Conservation (phyloP, 768 basidiomycete species). For the Cystobasidium tubakii region DNA sequence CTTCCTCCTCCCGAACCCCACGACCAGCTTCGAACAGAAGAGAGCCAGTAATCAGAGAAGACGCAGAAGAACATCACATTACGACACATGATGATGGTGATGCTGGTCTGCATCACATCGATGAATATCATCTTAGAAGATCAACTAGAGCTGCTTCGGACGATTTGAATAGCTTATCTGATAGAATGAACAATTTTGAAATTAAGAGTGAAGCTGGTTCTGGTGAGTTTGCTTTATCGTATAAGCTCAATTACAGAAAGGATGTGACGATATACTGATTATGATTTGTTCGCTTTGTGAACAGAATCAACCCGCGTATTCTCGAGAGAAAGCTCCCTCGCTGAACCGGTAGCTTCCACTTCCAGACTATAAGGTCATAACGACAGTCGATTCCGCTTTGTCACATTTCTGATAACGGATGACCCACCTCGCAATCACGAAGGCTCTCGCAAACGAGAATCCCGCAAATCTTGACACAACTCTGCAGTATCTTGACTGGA, state of each 20-base stretch:
- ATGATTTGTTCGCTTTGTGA: too few relatives aligned
- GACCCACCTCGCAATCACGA: too few relatives aligned
- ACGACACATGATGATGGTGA: background rate
- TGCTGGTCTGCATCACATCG: background rate
- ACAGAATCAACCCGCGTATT: constrained; percentile 1
- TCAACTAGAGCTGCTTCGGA: constrained; percentile 9
- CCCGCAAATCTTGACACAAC: too few relatives aligned
- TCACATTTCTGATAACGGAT: too few relatives aligned
- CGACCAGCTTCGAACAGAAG: background rate
- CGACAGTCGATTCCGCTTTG: background rate
- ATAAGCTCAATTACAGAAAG: too few relatives aligned
- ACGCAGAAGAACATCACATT: background rate
- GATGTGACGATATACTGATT: too few relatives aligned
- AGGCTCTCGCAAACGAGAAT: too few relatives aligned
- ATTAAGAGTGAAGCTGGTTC: constrained; percentile 17
- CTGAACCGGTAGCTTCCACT: constrained; percentile 3
- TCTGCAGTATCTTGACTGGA: too few relatives aligned
- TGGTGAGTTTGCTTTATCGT: constrained; percentile 6
- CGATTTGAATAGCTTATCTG: constrained; percentile 5
- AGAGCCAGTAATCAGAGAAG: constrained; percentile 4
- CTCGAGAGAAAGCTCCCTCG: background rate
- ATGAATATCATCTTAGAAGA: constrained; percentile 4
- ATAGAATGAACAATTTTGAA: constrained; percentile 17
- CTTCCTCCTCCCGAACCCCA: background rate
- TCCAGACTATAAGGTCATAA: background rate